phyloP scores from a whole-genome alignment of 2,329 filamentous ascomycete genomes.

The Cercospora sp. region DNA sequence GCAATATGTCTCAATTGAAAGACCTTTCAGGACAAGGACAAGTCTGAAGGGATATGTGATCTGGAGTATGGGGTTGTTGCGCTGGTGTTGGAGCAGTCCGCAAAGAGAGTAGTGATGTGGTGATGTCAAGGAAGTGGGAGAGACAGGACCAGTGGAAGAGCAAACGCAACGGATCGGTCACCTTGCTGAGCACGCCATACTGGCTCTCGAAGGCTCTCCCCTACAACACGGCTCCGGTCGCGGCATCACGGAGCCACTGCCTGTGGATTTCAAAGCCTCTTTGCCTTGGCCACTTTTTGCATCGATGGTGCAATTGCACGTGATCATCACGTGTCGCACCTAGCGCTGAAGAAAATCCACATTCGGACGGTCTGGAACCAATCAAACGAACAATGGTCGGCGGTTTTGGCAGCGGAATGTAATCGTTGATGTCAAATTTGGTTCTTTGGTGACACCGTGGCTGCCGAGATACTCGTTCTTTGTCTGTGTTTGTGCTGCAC shows the following conservation, averaged over 20 bases:
- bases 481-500: not conserved
- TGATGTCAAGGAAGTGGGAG: not conserved
- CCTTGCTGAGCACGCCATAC: not conserved
- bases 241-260: not conserved
- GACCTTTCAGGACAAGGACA: not conserved
- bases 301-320: slow-evolving; percentile 3
- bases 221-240: not conserved
- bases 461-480: not conserved
- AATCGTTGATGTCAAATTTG: not conserved
- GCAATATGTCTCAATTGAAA: not conserved
- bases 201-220: not conserved
- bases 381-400: not conserved
- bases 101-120: not conserved
- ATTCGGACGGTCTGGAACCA: not conserved
- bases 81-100: not conserved
- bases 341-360: not conserved
- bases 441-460: not conserved
- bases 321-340: not conserved
- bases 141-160: not conserved
- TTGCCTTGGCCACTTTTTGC: not conserved
- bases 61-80: not conserved
- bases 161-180: not conserved
- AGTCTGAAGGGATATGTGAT: not conserved
- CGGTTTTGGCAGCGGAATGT: not conserved
- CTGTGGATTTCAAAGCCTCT: not conserved